Base-by-base conservation (phyloP, 1,284 basidiomycete genomes). In the Puccinia triticina region DNA sequence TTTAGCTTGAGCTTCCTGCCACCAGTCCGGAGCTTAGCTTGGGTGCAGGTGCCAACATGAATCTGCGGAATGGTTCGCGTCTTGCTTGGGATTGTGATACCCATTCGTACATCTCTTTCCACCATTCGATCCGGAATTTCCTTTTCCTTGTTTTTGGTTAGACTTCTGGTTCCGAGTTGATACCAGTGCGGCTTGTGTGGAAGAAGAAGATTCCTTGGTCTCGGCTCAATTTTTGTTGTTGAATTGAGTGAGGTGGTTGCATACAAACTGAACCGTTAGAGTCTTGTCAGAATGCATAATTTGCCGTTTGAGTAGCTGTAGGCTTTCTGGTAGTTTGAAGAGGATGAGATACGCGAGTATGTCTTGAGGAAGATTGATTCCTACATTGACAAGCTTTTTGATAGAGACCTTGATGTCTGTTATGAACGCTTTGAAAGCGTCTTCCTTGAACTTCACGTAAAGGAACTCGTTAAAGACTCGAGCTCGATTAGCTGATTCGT, bases 381-480 rank as follows among this genome's bases (percentile, higher is more conserved):
- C 67, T 4, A 69, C 67, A 48, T 69, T 40, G 46, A 69, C 67
- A 23, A 69, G 67, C 37, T 46, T 69, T 32, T 69, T 69, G 18
- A 69, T 69, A 26, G 67, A 12, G 8, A 69, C 67, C 29, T 69
- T 69, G 40, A 46, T 69, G 26, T 69, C 67, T 1, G 67, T 69
- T 8, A 69, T 40, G 29, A 69, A 69, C 1, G 67, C 67, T 69
- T 69, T 23, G 11, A n/a, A n/a, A n/a, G n/a, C n/a, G n/a, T n/a
- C n/a, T n/a, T n/a, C n/a, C n/a, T n/a, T n/a, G n/a, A n/a, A 69
- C 21, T 10, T 69, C 12, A 69, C 67, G 40, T 69, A 69, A 2
- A 69, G 67, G 67, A 69, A 69, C 37, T 69, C 67, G 23, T 69
- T 69, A 40, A 69, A 69, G 4, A 69, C 40, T 48, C 40, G 14